Evolutionary conservation across 2,329 filamentous ascomycete species (phyloP), one percentile per base, ranked within the genome.

Genomic region (Ophiostoma sp.): DNA sequence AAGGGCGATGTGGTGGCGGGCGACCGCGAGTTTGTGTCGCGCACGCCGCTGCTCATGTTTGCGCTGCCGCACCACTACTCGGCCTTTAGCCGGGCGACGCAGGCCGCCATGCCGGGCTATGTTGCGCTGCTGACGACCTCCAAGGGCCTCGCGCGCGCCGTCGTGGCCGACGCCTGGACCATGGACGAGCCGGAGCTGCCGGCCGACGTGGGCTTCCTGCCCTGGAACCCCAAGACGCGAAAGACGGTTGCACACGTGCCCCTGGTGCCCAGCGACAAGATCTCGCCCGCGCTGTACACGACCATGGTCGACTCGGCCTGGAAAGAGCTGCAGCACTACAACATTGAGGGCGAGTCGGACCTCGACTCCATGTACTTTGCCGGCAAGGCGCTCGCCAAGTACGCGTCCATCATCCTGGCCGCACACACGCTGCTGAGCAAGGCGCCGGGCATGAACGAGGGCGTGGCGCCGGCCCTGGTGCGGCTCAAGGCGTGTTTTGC

Each of bases 291-390:
- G n/a, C 85, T 87, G 1, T 87, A 89, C 74, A 77, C 82, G 2
- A 80, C 82, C 3, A 90, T 96, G 70, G 80, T 81, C 48, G 81
- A 84, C 1, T 82, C 89, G 10, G 90, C 92, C 1, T 82, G 84
- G 23, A 85, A 83, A 27, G 95, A 98, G 78, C 68, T 74, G 0
- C 85, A 67, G 65, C 39, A 86, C 0, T 89, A 95, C 79, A 85
- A 93, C 77, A 91, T 97, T 78, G 79, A 82, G 23, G 81, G 81
- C 0, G 89, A 95, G 76, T 87, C 88, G 5, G 87, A 95, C 73
- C 82, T 92, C 48, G 86, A 94, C 77, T 96, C 92, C 52, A 94
- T 96, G 88, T 98, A 98, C 79, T 97, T 90, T 79, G 91, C 91
- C 74, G 95, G 95, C 75, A 98, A 94, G 83, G 70, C 67, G 17